These are phyloP conservation scores for Aurantiochytrium sp. DNA, from an alignment of 108 stramenopile genomes.

Conservation along the genomic window DNA sequence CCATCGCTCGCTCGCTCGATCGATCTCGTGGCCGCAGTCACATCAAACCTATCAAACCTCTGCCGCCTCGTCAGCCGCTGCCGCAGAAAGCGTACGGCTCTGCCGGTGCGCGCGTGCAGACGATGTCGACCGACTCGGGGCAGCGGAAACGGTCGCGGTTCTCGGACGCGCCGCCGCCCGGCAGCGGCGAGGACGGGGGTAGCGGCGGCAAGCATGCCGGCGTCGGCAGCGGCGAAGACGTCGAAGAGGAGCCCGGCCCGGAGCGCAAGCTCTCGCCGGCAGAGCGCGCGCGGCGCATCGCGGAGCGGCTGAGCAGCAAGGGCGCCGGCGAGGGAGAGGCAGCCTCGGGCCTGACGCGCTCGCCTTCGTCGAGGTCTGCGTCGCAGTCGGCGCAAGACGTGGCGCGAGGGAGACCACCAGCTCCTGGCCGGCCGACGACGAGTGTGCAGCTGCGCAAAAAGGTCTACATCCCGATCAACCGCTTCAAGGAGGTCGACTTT, in stretches of 20 bases:
- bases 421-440: not conserved
- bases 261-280: not conserved
- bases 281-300: not conserved
- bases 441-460: not conserved
- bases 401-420: not conserved
- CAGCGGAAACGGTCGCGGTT: too few relatives aligned
- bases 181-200: too few relatives aligned
- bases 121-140: too few relatives aligned
- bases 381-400: not conserved
- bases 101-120: too few relatives aligned
- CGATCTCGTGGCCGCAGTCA: too few relatives aligned
- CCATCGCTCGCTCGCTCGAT: too few relatives aligned
- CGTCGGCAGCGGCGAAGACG: not conserved
- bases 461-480: not conserved
- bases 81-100: too few relatives aligned
- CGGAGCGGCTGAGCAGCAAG: not conserved
- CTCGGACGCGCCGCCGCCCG: too few relatives aligned
- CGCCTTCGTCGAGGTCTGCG: not conserved
- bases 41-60: too few relatives aligned
- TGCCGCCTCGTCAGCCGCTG: too few relatives aligned
- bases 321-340: not conserved
- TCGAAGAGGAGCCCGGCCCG: not conserved
- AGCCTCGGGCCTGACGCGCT: too few relatives aligned
- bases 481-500: not conserved
- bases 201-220: too few relatives aligned